A percentile compares a stretch with the other conserved stretches of the same genome.
These are phyloP conservation scores for Coemansia sp. DNA, from an alignment of 192 early-diverging fungal species.

Conservation along the genomic window DNA sequence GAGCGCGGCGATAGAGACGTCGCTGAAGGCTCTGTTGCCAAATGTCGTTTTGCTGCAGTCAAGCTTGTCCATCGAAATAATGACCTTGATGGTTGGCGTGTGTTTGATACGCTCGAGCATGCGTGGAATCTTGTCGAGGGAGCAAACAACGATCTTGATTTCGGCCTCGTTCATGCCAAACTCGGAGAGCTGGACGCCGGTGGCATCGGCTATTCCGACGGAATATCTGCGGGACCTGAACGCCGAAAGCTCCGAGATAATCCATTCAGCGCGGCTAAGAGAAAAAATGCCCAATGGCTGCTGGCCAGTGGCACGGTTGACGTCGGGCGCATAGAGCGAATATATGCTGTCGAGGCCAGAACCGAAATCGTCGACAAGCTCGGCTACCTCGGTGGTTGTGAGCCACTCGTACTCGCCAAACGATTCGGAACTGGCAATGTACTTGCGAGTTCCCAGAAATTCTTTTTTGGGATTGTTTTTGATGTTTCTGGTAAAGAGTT, in stretches of 20 bases:
- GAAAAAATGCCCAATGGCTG: conserved; percentile 66
- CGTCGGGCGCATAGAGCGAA: conserved; percentile 15
- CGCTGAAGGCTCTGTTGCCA: conserved; percentile 52
- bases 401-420: conserved; percentile 62
- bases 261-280: conserved; percentile 71
- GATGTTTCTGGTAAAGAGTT: conserved; percentile 26
- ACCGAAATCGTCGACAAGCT: conserved; percentile 59
- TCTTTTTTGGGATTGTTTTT: conserved; percentile 10
- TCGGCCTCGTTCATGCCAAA: conserved; percentile 79
- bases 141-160: conserved; percentile 61
- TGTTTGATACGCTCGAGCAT: conserved; percentile 59
- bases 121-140: conserved; percentile 65
- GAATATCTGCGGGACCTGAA: conserved; percentile 59
- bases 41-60: conserved; percentile 58
- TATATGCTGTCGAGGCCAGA: conserved; percentile 68
- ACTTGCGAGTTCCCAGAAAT: conserved; percentile 59
- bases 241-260: conserved; percentile 62
- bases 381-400: conserved; percentile 50
- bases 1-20: conserved; percentile 28
- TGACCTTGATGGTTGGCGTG: conserved; percentile 64
- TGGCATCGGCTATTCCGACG: conserved; percentile 77
- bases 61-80: conserved; percentile 72
- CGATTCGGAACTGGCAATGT: conserved; percentile 41
- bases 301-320: conserved; percentile 11
- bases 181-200: conserved; percentile 69